phyloP scores from a whole-genome alignment of 345 rosid species.

The Noccaea bulbosa region DNA sequence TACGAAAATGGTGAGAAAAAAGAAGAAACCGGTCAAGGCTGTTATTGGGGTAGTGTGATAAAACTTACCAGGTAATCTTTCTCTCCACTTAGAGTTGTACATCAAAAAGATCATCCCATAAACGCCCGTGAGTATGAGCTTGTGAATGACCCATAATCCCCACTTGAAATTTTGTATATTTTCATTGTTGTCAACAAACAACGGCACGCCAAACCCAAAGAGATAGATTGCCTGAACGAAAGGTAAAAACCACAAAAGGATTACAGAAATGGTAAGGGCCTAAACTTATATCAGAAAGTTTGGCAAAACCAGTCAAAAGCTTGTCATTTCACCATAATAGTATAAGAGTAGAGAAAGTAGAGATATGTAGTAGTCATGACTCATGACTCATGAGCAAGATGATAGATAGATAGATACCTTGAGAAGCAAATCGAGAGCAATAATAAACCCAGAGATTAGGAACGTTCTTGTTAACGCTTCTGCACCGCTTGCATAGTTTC shows the following conservation, averaged over 20 bases:
- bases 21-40: background rate
- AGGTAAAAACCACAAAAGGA: background rate
- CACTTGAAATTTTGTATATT: conserved; percentile 61
- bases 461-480: conserved; percentile 80
- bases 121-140: conserved; percentile 74
- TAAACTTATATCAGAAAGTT: background rate
- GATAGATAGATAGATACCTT: conserved; percentile 54
- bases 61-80: conserved; percentile 73
- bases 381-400: conserved; percentile 4
- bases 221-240: conserved; percentile 66
- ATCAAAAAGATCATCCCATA: conserved; percentile 71
- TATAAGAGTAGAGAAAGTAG: background rate
- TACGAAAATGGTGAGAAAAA: conserved; percentile 11
- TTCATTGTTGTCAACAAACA: conserved; percentile 67
- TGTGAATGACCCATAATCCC: conserved; percentile 81
- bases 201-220: conserved; percentile 75
- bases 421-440: conserved; percentile 79
- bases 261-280: conserved; percentile 12
- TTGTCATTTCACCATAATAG: background rate
- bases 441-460: conserved; percentile 69
- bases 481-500: conserved; percentile 79
- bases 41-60: background rate
- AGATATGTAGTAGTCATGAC: background rate
- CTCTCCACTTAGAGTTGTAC: conserved; percentile 89
- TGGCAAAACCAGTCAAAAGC: conserved; percentile 10